A percentile compares a stretch with the other conserved stretches of the same genome.
phyloP scores from a whole-genome alignment of 2,329 filamentous ascomycete genomes.

The Colletotrichum australisinense region DNA sequence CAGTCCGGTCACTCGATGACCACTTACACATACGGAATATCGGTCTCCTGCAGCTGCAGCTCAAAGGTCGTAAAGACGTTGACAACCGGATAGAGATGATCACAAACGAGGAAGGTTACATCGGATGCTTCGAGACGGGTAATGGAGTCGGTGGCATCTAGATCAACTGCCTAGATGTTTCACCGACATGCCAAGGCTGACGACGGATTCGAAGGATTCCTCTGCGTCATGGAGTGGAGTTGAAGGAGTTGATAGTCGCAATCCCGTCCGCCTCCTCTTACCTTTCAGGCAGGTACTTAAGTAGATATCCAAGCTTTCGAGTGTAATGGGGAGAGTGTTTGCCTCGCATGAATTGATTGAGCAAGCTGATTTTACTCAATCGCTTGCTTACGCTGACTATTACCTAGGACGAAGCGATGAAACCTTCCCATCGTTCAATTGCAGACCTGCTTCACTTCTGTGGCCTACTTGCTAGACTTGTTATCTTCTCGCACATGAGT shows the following conservation, averaged over 20 bases:
- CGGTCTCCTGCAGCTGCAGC: background rate
- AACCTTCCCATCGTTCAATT: background rate
- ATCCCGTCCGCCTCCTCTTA: background rate
- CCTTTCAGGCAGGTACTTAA: background rate
- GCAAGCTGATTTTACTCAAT: background rate
- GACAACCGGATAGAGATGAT: background rate
- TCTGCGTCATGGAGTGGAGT: background rate
- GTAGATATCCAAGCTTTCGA: background rate
- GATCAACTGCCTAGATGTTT: background rate
- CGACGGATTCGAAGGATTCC: slow-evolving; percentile 1
- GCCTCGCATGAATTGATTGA: no score
- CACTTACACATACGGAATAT: background rate
- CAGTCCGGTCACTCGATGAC: background rate
- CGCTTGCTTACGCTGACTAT: background rate
- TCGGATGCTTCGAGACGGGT: background rate
- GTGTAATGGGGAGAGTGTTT: background rate
- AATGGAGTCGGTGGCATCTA: background rate
- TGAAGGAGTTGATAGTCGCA: background rate
- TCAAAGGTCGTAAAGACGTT: background rate
- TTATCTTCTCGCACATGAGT: background rate
- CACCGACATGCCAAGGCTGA: background rate
- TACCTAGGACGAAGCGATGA: no score
- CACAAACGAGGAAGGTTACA: background rate
- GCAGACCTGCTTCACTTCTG: background rate
- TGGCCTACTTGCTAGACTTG: background rate